These are phyloP conservation scores for Chrysophaeum taylorii DNA, from an alignment of 352 stramenopile species.

Conservation along the genomic window DNA sequence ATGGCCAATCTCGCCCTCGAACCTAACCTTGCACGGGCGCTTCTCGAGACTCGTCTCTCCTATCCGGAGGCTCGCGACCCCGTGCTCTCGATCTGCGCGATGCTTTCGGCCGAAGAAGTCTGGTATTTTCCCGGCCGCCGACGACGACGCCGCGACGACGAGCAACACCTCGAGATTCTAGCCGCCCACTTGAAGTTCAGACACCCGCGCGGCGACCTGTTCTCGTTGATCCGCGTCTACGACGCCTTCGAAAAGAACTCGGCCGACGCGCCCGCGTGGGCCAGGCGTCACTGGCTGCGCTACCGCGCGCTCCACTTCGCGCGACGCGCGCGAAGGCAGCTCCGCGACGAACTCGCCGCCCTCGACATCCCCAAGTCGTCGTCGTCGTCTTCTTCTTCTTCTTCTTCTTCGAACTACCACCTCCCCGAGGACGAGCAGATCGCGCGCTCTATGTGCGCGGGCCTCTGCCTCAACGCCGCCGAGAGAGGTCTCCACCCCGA, in stretches of 20 bases:
- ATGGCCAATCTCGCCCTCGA: constrained; percentile 34
- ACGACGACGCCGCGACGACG: constrained; percentile 10
- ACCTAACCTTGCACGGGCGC: constrained; percentile 27
- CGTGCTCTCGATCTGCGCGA: constrained; percentile 25
- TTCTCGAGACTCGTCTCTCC: constrained; percentile 17
- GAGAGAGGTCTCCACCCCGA: constrained; percentile 25
- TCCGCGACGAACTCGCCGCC: constrained; percentile 21
- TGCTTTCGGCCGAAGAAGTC: constrained; percentile 35
- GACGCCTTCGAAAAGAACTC: constrained; percentile 22
- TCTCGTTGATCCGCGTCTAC: constrained; percentile 34
- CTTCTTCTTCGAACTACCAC: background rate
- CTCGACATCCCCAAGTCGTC: background rate
- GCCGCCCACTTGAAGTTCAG: constrained; percentile 24
- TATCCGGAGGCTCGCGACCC: background rate
- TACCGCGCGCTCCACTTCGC: constrained; percentile 25
- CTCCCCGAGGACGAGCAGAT: constrained; percentile 24
- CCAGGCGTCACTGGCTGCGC: constrained; percentile 25
- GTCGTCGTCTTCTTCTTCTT: background rate
- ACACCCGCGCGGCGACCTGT: constrained; percentile 30
- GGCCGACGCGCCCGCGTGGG: constrained; percentile 15
- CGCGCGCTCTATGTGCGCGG: constrained; percentile 28
- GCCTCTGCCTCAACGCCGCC: constrained; percentile 33
- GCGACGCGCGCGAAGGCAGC: constrained; percentile 26
- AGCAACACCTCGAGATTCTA: constrained; percentile 23
- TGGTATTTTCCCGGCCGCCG: constrained; percentile 22